Base-by-base conservation (phyloP, 805 yeast genomes). In the Middelhovenomyces tepae region DNA sequence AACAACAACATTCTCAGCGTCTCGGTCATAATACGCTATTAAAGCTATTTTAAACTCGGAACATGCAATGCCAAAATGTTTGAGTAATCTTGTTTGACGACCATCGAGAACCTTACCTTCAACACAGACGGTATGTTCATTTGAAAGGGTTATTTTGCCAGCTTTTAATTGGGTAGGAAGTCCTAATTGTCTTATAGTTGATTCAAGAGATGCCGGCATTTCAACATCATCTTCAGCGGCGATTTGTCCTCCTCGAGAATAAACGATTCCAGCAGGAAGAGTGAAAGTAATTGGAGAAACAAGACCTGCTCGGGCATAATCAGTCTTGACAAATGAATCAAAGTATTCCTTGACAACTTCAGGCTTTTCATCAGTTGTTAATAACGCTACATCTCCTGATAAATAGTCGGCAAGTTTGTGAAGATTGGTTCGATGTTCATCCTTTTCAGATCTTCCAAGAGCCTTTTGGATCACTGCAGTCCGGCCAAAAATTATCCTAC, bases 31-130 rank as follows among this genome's bases (percentile, higher is more conserved):
- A 57, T 70, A 83, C 13, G 91, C 95, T 47, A 76, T 61, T 42
- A 81, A 62, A 48, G 74, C 70, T 33, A 91, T 93, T 59, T 77
- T 84, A 62, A 89, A 91, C 54, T 83, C 86, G 28, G 95, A 71
- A 36, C 86, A 85, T 8, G 96, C 96, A 37, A 93, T 74, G 51
- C 99, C 99, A 58, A 91, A 93, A 47, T 84, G 91, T 62, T 91
- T 91, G 57, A 91, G 69, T 36, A 91, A 75, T 46, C 91, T 71
- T 16, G 96, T 93, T 63, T 91, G 93, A 51, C 81, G 79, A 31
- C 87, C 91, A 59, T 85, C 94, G 41, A 93, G 68, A 17, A 69
- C 65, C 38, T 86, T 83, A 26, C 94, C 95, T 48, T 78, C 64
- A 35, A 65, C 66, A 60, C 94, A 84, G 23, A 93, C 95, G 29